Evolutionary conservation across 2,329 filamentous ascomycete species (phyloP), one percentile per base, ranked within the genome.

Genomic region (Cadophora sp.): DNA sequence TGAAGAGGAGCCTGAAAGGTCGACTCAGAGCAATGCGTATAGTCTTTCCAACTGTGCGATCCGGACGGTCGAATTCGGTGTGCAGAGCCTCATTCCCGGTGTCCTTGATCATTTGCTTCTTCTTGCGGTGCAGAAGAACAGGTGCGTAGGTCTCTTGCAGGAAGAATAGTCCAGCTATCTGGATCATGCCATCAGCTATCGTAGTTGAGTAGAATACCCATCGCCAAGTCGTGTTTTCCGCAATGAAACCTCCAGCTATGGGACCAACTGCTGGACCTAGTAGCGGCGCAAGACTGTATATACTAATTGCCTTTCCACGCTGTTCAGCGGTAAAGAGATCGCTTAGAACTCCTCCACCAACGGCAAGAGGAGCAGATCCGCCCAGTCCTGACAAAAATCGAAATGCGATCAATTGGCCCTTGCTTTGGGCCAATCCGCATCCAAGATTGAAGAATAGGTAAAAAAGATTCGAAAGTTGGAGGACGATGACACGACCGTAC

Each of bases 371-470:
- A 1, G 81, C 78, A 56, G 81, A 82, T 0, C 82, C 84, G 1
- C 84, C 83, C 22, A 86, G 78, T 0, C 84, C 84, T 4, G 83
- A 79, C 0, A 86, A 70, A 51, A 86, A 82, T 0, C 84, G 78
- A 14, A 81, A 79, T 0, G 79, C 80, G 12, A 86, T 82, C 4
- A 86, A 72, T n/a, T 80, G 60, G 12, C 76, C 79, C 50, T 84
- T 83, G 0, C 79, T 80, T 1, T 74, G 77, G 0, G 83, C 79
- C 34, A 85, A 82, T 0, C 82, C 84, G 64, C 84, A 89, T 0
- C 78, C 80, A 1, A 87, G 73, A 65, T 86, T 88, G 80, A 85
- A 88, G 26, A 84, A 72, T 0, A 87, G 75, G 69, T 87, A 89
- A 75, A 86, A 81, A 0, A 84, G 50, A 67, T 84, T 87, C 3